phyloP scores from a whole-genome alignment of 805 yeast species.

The Hanseniaspora mollemarum region DNA sequence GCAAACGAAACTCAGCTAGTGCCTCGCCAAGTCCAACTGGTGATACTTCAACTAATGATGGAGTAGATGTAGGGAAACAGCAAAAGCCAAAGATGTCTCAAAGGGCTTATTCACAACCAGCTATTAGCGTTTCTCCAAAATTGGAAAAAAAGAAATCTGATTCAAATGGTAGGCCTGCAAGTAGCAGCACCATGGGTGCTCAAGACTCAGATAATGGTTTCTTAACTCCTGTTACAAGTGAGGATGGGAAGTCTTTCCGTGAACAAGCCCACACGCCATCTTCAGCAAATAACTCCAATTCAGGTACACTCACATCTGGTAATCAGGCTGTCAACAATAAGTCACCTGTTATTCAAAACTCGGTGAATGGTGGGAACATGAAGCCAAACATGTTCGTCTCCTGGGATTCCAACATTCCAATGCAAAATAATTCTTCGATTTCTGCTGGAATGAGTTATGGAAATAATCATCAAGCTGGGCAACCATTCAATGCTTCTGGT shows the following conservation, averaged over 20 bases:
- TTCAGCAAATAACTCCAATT: neutral
- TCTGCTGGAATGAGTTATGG: constrained; percentile 8
- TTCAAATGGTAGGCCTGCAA: neutral
- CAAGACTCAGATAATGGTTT: no score
- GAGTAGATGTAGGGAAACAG: neutral
- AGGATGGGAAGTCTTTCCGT: neutral
- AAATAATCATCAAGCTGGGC: neutral
- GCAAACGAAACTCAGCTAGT: constrained; percentile 1
- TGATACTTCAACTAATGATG: neutral
- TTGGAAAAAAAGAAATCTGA: neutral
- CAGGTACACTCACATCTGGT: neutral
- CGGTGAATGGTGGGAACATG: neutral
- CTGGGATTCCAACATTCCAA: constrained; percentile 9
- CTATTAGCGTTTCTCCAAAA: neutral
- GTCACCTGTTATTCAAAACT: constrained; percentile 3
- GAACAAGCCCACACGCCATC: neutral
- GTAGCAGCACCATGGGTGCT: neutral
- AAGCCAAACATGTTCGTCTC: constrained; percentile 9
- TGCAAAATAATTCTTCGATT: neutral
- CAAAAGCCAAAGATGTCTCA: constrained; percentile 11
- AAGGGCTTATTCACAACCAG: constrained; percentile 13
- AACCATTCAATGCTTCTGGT: neutral
- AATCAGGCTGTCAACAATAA: neutral
- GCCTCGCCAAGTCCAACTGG: constrained; percentile 2
- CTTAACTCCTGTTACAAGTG: no score